These are phyloP conservation scores for Metschnikowia bowlesiae DNA, from an alignment of 805 yeast genomes.

Conservation along the genomic window DNA sequence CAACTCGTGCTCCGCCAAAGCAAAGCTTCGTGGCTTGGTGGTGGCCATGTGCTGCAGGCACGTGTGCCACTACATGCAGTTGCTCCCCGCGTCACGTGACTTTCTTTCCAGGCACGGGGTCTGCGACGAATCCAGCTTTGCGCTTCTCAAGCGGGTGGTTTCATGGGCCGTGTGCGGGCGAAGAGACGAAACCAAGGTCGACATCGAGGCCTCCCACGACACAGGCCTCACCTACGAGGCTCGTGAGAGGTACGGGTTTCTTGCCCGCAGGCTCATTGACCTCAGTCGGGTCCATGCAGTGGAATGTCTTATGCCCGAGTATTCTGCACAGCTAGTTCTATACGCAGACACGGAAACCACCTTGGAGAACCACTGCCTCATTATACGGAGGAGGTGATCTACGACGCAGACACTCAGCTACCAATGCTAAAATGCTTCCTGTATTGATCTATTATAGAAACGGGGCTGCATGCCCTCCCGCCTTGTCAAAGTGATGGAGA, in stretches of 20 bases:
- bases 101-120: slow-evolving; percentile 36
- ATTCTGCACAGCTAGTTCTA: slow-evolving; percentile 46
- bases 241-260: slow-evolving; percentile 58
- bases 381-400: not conserved
- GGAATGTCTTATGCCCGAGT: slow-evolving; percentile 27
- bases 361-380: slow-evolving; percentile 63
- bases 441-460: not conserved
- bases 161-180: slow-evolving; percentile 89
- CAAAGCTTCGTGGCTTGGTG: slow-evolving; percentile 49
- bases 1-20: slow-evolving; percentile 23
- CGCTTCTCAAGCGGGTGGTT: slow-evolving; percentile 55
- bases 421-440: slow-evolving; percentile 1
- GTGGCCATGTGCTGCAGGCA: slow-evolving; percentile 96
- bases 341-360: slow-evolving; percentile 59
- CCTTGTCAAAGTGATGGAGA: not conserved
- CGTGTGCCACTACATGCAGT: slow-evolving; percentile 59
- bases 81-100: slow-evolving; percentile 44
- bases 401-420: slow-evolving; percentile 8
- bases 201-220: slow-evolving; percentile 44
- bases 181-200: slow-evolving; percentile 35
- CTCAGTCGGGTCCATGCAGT: slow-evolving; percentile 60
- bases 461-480: not conserved
- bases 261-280: slow-evolving; percentile 71
- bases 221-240: slow-evolving; percentile 42
- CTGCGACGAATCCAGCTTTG: slow-evolving; percentile 35